These are phyloP conservation scores for Tulasnella sp. DNA, from an alignment of 768 basidiomycete genomes.

Conservation along the genomic window DNA sequence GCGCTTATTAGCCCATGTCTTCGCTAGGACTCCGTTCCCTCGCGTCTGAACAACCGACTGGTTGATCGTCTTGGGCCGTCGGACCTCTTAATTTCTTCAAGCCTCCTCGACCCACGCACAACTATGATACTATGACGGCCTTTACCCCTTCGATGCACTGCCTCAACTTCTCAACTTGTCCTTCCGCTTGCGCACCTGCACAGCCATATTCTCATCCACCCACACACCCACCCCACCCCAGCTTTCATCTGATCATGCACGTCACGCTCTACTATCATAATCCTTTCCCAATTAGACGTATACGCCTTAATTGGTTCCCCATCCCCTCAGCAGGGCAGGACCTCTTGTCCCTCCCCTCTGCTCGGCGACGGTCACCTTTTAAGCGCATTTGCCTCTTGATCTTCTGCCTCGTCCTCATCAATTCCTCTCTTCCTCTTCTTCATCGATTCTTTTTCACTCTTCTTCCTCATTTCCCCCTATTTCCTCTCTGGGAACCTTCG, in stretches of 20 bases:
- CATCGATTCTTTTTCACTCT: no score
- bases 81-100: no score
- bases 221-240: neutral
- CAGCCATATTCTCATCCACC: no score
- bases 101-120: no score
- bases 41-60: neutral
- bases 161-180: no score
- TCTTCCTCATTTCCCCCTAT: neutral
- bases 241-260: neutral
- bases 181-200: no score
- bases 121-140: no score
- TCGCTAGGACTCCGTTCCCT: neutral
- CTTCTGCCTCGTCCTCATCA: neutral
- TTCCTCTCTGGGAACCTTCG: neutral
- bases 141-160: no score
- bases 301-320: neutral
- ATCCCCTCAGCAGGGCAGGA: neutral
- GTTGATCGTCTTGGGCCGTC: no score
- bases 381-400: neutral
- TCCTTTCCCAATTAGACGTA: neutral
- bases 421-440: neutral
- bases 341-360: neutral
- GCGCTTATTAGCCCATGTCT: neutral
- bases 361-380: neutral
- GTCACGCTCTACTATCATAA: neutral